A percentile compares a stretch with the other conserved stretches of the same genome.
phyloP scores from a whole-genome alignment of 345 rosid species.

The Brassica rapa region DNA sequence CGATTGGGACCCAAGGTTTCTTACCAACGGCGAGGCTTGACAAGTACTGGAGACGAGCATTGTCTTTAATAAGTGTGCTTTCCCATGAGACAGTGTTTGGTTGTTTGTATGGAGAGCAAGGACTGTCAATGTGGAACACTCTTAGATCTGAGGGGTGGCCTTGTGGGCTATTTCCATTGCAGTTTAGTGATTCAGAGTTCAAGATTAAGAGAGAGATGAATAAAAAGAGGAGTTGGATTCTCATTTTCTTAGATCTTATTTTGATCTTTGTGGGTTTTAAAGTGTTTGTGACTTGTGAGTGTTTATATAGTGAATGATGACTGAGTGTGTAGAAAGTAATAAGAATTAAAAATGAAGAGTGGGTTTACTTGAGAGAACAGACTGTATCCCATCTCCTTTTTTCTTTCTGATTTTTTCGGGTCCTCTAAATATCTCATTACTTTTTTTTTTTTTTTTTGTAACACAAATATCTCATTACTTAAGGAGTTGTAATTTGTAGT shows the following conservation, averaged over 20 bases:
- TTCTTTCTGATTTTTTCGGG: constrained; percentile 8
- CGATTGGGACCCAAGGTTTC: constrained; percentile 81
- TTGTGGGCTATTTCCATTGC: constrained; percentile 45
- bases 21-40: constrained; percentile 63
- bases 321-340: constrained; percentile 26
- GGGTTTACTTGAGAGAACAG: constrained; percentile 43
- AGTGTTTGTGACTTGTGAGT: constrained; percentile 30
- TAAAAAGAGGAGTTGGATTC: constrained; percentile 33
- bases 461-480: not conserved
- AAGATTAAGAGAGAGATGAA: constrained; percentile 38
- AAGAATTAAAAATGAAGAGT: constrained; percentile 24
- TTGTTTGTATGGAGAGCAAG: constrained; percentile 74
- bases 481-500: not conserved
- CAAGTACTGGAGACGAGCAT: constrained; percentile 65
- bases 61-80: constrained; percentile 67
- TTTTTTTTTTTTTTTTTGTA: no score
- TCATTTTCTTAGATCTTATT: constrained; percentile 42
- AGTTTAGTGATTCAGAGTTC: constrained; percentile 44
- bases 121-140: constrained; percentile 75
- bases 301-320: constrained; percentile 35
- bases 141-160: constrained; percentile 66
- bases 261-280: constrained; percentile 6
- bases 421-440: constrained; percentile 18
- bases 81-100: constrained; percentile 72
- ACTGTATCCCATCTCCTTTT: constrained; percentile 63